Conservation (phyloP, 1,284 basidiomycete genomes). For the Phenoliferia sp. region DNA sequence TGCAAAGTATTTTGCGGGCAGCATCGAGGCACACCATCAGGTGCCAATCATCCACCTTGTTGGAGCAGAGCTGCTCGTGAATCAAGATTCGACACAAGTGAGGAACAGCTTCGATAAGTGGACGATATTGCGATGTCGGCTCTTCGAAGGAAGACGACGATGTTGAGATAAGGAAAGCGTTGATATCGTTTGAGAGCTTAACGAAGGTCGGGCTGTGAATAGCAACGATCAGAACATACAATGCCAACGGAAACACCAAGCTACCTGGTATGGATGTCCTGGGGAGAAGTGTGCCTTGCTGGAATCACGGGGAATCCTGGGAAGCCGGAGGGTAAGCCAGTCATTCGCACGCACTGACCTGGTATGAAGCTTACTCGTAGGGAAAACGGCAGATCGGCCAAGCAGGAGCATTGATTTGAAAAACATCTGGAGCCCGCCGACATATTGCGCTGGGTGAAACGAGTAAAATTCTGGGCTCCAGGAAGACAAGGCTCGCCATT, state of each 20-base stretch:
- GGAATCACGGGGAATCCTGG: too few species aligned
- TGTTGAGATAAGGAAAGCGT: conserved; percentile 26
- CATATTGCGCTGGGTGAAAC: conserved; percentile 22
- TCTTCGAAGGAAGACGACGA: conserved; percentile 16
- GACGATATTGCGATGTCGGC: background rate
- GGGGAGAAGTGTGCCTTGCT: background rate
- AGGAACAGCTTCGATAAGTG: conserved; percentile 17
- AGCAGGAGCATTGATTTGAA: conserved; percentile 31
- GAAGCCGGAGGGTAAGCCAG: too few species aligned
- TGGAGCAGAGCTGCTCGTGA: conserved; percentile 30
- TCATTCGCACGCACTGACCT: too few species aligned
- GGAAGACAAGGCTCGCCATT: background rate
- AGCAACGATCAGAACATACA: background rate
- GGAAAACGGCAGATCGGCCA: conserved; percentile 8
- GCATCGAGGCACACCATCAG: conserved; percentile 21
- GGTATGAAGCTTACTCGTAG: too few species aligned
- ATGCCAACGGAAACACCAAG: background rate
- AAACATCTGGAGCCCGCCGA: conserved; percentile 23
- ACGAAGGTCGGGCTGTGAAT: conserved; percentile 22
- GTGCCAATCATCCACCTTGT: conserved; percentile 10
- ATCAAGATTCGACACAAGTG: conserved; percentile 30
- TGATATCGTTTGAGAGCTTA: conserved; percentile 19
- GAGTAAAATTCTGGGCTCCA: conserved; percentile 17
- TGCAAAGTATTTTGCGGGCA: conserved; percentile 16
- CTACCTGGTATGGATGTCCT: too few species aligned